A percentile compares a stretch with the other conserved stretches of the same genome.
Conservation (phyloP, 177 flowering plant species). For the Tripterygium wilfordii region DNA sequence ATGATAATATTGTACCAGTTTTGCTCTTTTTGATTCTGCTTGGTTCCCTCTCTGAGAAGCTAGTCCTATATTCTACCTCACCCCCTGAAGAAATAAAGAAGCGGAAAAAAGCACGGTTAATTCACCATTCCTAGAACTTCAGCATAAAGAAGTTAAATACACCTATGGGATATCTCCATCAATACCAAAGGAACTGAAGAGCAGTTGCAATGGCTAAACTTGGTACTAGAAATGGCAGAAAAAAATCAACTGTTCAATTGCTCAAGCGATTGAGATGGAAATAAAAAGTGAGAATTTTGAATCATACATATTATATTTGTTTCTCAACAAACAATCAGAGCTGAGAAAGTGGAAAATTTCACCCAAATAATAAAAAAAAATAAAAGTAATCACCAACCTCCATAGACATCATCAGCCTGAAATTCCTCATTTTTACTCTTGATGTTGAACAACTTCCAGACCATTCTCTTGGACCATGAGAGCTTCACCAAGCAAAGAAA, state of each 20-base stretch:
- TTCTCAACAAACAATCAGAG: no score
- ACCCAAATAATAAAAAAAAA: no score
- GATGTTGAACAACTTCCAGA: slow-evolving; percentile 87
- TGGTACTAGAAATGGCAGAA: no score
- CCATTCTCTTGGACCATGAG: slow-evolving; percentile 84
- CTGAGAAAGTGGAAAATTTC: no score
- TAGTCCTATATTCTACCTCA: slow-evolving; percentile 69
- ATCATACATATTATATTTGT: no score
- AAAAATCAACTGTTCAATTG: no score
- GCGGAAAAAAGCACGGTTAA: background rate
- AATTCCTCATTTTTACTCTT: slow-evolving; percentile 72
- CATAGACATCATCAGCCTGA: slow-evolving; percentile 65
- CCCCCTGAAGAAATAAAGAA: slow-evolving; percentile 34
- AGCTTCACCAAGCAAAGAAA: slow-evolving; percentile 43
- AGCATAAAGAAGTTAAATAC: background rate
- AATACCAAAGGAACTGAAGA: no score
- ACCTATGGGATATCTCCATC: no score
- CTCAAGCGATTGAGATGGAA: no score
- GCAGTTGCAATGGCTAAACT: no score
- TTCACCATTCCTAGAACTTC: slow-evolving; percentile 2
- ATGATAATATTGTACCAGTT: slow-evolving; percentile 52
- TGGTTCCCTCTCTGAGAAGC: slow-evolving; percentile 80
- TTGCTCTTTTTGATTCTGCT: slow-evolving; percentile 77
- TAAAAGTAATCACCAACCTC: slow-evolving; percentile 35
- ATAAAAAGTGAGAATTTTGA: no score